Percentiles rank a stretch among this genome's conserved stretches.
These are phyloP conservation scores for Colletotrichum filicis DNA, from an alignment of 2,329 filamentous ascomycete genomes.

Conservation along the genomic window DNA sequence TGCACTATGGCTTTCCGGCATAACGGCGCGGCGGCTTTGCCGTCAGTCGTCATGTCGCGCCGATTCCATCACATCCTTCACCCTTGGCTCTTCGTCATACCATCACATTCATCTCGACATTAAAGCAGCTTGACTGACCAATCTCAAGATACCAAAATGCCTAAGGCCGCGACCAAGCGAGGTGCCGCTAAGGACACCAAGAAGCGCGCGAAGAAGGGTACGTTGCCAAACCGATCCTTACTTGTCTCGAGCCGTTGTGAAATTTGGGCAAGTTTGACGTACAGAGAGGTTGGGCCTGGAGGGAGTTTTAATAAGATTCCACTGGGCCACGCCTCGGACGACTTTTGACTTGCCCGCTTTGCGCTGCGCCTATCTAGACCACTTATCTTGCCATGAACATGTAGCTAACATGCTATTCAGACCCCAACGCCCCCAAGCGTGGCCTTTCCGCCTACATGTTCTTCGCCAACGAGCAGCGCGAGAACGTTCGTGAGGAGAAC, in stretches of 20 bases:
- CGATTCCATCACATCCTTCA: not conserved
- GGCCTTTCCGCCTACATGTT: constrained; percentile 99
- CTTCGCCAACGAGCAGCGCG: constrained; percentile 99
- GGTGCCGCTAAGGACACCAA: constrained; percentile 64
- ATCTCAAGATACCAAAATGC: constrained; percentile 62
- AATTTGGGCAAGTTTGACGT: not conserved
- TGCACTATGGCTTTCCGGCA: not conserved
- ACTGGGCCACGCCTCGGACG: not conserved
- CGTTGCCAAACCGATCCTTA: constrained; percentile 39
- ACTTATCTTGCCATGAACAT: not conserved
- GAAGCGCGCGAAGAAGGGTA: constrained; percentile 70
- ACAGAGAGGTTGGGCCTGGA: too few relatives aligned
- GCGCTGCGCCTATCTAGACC: not conserved
- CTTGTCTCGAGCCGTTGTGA: not conserved
- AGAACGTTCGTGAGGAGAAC: constrained; percentile 98
- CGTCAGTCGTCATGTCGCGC: not conserved
- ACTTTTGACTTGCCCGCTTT: not conserved
- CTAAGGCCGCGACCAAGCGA: constrained; percentile 68
- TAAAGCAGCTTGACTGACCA: constrained; percentile 39
- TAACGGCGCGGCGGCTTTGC: not conserved
- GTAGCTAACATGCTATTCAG: constrained; percentile 55
- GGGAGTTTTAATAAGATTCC: not conserved
- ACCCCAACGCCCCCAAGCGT: constrained; percentile 98
- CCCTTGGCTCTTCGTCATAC: not conserved
- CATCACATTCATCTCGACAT: constrained; percentile 4